Base-by-base conservation (phyloP, 306 rosid genomes). In the Inga leiocalycina region DNA sequence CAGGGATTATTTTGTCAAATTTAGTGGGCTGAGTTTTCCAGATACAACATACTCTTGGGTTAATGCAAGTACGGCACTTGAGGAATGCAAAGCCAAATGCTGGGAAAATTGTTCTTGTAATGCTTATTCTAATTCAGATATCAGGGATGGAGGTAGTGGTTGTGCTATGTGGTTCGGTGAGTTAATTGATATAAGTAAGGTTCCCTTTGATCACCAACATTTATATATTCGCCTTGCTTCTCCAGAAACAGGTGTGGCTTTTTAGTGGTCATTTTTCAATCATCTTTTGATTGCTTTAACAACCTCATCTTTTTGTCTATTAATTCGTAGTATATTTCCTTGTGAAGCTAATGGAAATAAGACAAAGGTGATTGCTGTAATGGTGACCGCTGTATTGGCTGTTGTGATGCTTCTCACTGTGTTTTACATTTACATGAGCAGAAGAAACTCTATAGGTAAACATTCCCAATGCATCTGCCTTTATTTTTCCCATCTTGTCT, bases 61-160 rank as follows among this genome's bases (percentile, higher is more conserved):
- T 61, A 54, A 82, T 32, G 24, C 57, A 22, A 82, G 52, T 41
- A 30, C 41, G 81, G 52, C 59, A 6, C 45, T 67, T 0, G 54
- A 3, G 46, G 77, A 82, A 12, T 82, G 85, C 41, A 82, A 65
- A 41, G 76, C 11, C 0, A 82, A 67, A 30, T 75, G 85, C 81
- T 27, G 70, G 71, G 48, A 52, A 2, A 68, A 82, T 24, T 82
- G 85, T 82, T 66, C 76, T 52, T 82, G 85, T 12, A 52, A 22
- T 17, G 88, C 86, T 73, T 86, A 84, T 51, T 64, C 89, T 5
- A 76, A 79, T 41, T 49, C 81, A 5, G 81, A 76, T 72, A 6
- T 81, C 4, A 67, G 67, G 22, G 83, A 32, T 34, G 80, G 19
- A 65, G 77, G 30, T 27, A 27, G 30, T 27, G 30, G 30, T 27